These are phyloP conservation scores for Parsonsia alboflavescens DNA, from an alignment of 257 asterid species.

Conservation along the genomic window DNA sequence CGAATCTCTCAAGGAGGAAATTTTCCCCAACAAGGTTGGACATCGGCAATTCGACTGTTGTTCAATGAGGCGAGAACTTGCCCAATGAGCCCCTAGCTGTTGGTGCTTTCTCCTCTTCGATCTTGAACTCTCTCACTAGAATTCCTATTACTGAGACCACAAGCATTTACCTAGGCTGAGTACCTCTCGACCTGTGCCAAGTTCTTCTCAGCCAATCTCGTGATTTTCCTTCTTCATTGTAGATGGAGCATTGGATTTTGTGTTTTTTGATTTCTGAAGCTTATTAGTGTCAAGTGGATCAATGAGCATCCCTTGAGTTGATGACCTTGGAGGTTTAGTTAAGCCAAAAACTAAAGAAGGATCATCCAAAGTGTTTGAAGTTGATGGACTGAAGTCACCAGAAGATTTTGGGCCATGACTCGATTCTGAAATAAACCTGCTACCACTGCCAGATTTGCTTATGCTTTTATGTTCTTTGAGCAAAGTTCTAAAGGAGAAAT, in stretches of 20 bases:
- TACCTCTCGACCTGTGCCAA: too few species aligned
- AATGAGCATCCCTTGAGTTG: conserved; percentile 39
- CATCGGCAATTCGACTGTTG: too few species aligned
- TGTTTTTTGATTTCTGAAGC: conserved; percentile 55
- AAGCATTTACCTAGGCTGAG: too few species aligned
- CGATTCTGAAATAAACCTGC: conserved; percentile 68
- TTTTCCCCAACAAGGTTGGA: too few species aligned
- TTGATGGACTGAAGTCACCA: conserved; percentile 38
- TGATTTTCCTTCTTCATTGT: conserved; percentile 52
- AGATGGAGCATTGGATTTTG: conserved; percentile 48
- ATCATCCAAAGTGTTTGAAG: conserved; percentile 43
- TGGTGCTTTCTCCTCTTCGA: too few species aligned
- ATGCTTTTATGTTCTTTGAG: conserved; percentile 63
- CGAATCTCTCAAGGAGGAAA: too few species aligned
- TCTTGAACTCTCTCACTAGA: too few species aligned
- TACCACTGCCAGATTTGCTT: too few species aligned
- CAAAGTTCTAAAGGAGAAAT: conserved; percentile 38
- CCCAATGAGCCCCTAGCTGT: too few species aligned
- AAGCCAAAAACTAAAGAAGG: conserved; percentile 75
- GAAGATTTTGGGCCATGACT: conserved; percentile 53
- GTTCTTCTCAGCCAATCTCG: too few species aligned
- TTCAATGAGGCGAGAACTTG: too few species aligned
- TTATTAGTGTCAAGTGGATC: conserved; percentile 73
- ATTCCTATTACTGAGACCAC: too few species aligned
- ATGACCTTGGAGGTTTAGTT: conserved; percentile 43